Evolutionary conservation across 1,139 yeast species (phyloP), one percentile per base, ranked within the genome.

Genomic region (Arxiozyma telluris): DNA sequence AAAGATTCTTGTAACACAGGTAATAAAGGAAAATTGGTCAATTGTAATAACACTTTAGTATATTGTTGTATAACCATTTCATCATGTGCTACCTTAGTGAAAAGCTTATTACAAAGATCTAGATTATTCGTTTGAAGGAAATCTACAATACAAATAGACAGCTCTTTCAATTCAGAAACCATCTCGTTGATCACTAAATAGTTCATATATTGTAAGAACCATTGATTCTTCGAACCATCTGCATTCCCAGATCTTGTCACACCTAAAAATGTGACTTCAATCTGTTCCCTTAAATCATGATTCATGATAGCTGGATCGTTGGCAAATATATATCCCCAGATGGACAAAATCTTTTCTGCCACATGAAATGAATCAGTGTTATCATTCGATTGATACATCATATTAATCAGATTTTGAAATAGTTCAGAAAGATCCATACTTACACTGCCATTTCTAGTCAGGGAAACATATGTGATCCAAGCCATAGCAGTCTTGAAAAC

Each of bases 1-100:
- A 87, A 72, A 18, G 71, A 71, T 65, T 91, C 96, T 30, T 88
- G 91, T 0, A 75, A 70, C 0, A 84, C 75, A 0, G 96, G 87
- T 5, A 71, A 62, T 0, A 85, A 83, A 0, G 84, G 83, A 50
- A 79, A 76, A 53, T 77, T 76, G 0, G 95, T 81, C 51, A 90
- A 68, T 44, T 74, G 74, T 27, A 85, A 59, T 15, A 87, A 68
- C n/a, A 79, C 72, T 17, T 76, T 73, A 18, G 84, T 66, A 45
- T 79, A 75, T 22, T 70, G 68, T 44, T 72, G 73, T 7, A 62
- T 55, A 42, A 72, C 71, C 1, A 47, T 42, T 20, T 58, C 55
- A 18, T 59, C 51, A 1, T 55, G 52, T 38, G 58, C 53, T n/a
- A 61, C 51, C 7, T 73, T 73, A 21, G 76, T 71, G 11, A 74